Conservation (phyloP, 345 rosid species). For the Eucalyptus virginea region DNA sequence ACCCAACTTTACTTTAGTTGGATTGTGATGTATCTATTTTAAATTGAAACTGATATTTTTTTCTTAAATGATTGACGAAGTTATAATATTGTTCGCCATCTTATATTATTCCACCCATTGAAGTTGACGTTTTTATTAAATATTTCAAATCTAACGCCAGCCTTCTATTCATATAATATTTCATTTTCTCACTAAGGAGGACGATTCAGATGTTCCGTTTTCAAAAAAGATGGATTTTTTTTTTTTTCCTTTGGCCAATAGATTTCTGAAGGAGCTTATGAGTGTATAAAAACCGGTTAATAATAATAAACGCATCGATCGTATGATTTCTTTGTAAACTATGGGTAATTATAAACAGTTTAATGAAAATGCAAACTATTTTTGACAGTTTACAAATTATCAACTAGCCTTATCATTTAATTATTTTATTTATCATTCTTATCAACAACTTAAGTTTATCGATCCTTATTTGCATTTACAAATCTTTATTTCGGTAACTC, state of each 20-base stretch:
- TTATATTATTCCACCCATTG: not conserved
- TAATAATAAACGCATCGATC: accelerated
- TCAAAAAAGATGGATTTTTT: not conserved
- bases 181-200: not conserved
- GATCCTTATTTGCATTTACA: not conserved
- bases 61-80: not conserved
- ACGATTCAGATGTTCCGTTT: not conserved
- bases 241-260: not conserved
- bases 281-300: not conserved
- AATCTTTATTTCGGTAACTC: not conserved
- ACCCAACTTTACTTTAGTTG: not conserved
- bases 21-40: not conserved
- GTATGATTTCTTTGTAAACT: not conserved
- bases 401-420: not conserved
- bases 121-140: not conserved
- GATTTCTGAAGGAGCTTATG: not conserved
- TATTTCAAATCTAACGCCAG: not conserved
- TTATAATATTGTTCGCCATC: not conserved
- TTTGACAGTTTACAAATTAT: not conserved
- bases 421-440: not conserved
- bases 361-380: not conserved
- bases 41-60: not conserved
- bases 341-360: not conserved
- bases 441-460: not conserved
- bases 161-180: not conserved